Conservation (phyloP, 2,329 filamentous ascomycete genomes). For the Pseudocercospora crystallina region DNA sequence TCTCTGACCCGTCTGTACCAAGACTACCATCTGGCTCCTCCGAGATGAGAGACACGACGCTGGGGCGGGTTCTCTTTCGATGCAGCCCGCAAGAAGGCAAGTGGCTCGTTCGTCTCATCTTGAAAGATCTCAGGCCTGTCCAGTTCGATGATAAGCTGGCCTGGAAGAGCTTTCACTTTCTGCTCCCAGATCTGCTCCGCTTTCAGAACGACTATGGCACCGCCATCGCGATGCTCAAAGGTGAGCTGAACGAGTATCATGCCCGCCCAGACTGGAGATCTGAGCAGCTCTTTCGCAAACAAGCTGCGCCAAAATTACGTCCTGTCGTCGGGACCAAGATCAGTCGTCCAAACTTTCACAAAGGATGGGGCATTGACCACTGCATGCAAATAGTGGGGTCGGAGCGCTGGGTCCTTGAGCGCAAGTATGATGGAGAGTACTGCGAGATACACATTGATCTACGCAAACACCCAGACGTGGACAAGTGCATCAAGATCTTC, state of each 20-base stretch:
- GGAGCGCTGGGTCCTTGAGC: conserved; percentile 69
- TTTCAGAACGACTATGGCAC: conserved; percentile 68
- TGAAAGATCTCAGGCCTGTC: conserved; percentile 73
- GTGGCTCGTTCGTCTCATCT: conserved; percentile 78
- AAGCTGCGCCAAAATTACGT: conserved; percentile 34
- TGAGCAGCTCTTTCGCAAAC: conserved; percentile 32
- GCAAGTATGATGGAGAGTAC: conserved; percentile 83
- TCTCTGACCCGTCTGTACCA: conserved; percentile 65
- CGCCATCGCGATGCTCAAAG: conserved; percentile 57
- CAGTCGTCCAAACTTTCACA: conserved; percentile 46
- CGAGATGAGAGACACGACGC: conserved; percentile 42
- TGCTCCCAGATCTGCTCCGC: conserved; percentile 67
- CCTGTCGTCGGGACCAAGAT: conserved; percentile 47
- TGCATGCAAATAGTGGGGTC: conserved; percentile 65
- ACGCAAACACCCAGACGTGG: conserved; percentile 41
- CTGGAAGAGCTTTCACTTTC: conserved; percentile 63
- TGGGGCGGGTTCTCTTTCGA: conserved; percentile 60
- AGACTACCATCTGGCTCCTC: conserved; percentile 25
- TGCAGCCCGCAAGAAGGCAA: conserved; percentile 71
- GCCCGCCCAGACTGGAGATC: conserved; percentile 36
- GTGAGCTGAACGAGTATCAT: conserved; percentile 40
- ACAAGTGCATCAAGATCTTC: conserved; percentile 71
- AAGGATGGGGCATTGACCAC: conserved; percentile 63
- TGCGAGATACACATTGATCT: conserved; percentile 83
- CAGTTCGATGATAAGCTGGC: conserved; percentile 59